Evolutionary conservation across 2,329 filamentous ascomycete species (phyloP), one percentile per base, ranked within the genome.

Genomic region (Fonsecaea nubica): DNA sequence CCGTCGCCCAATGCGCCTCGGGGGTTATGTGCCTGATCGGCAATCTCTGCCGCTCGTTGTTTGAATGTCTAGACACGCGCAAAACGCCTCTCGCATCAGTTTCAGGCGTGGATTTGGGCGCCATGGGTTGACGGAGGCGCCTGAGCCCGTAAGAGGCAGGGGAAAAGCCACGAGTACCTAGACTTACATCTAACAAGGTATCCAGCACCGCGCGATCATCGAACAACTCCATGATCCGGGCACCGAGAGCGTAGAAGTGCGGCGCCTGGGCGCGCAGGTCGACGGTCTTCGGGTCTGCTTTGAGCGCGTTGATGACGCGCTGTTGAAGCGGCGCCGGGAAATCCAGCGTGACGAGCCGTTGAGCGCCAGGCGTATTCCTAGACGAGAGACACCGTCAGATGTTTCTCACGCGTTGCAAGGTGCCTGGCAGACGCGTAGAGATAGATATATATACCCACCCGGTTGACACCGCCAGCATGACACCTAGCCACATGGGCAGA

Each of bases 401-500:
- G 32, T 13, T n/a, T 25, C 25, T 25, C 25, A 25, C 25, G 25
- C 25, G 25, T 25, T 25, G 25, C 25, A 25, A 25, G 25, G 25
- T 25, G 25, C 25, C 25, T 25, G 25, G 25, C 25, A 25, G 25
- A 25, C 25, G 25, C 25, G 25, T 25, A 25, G 25, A 25, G 25
- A 25, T 1, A 25, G 1, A 25, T 25, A 25, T 25, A 25, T 25
- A 40, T 33, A 72, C 74, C 72, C 77, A 84, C 83, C 82, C 78
- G 61, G 79, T 80, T 10, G 79, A 80, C 7, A 96, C 86, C 35
- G 92, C 92, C 60, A 99, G 90, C 86, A 97, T 94, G 78, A 97
- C 92, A 72, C 91, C 93, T 12, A 99, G 88, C 95, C 95, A 99
- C 71, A 98, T 85, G 1, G 95, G 95, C 0, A 98, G 88, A 68